Percentiles rank a stretch among this genome's conserved stretches.
Conservation (phyloP, 2,329 filamentous ascomycete species). For the Fusarium citri region DNA sequence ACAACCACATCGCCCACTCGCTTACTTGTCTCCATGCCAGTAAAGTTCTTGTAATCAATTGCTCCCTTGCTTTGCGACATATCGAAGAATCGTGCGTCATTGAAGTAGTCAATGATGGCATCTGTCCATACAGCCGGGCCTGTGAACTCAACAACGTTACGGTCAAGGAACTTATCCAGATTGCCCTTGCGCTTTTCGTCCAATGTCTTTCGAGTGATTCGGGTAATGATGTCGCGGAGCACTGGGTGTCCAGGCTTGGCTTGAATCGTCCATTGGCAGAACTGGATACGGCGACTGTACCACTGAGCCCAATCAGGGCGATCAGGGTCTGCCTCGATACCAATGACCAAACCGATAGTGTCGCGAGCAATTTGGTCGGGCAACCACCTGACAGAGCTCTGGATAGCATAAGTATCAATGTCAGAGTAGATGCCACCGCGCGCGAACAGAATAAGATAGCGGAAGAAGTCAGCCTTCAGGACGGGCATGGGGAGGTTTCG, state of each 20-base stretch:
- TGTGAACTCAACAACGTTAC: conserved; percentile 91
- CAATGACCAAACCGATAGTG: conserved; percentile 86
- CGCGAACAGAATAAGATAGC: conserved; percentile 75
- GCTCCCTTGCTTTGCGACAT: conserved; percentile 76
- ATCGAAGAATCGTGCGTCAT: conserved; percentile 89
- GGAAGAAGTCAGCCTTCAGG: conserved; percentile 83
- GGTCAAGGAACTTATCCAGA: conserved; percentile 70
- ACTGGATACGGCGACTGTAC: conserved; percentile 97
- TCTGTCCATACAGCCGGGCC: conserved; percentile 97
- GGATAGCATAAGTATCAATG: conserved; percentile 90
- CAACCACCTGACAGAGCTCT: conserved; percentile 88
- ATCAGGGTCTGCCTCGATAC: conserved; percentile 96
- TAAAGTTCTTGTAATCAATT: conserved; percentile 90
- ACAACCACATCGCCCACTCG: conserved; percentile 94
- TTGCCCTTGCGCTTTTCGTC: conserved; percentile 75
- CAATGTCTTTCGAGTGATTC: conserved; percentile 86
- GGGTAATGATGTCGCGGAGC: conserved; percentile 85
- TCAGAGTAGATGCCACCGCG: conserved; percentile 81
- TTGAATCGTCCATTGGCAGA: conserved; percentile 99
- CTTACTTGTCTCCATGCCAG: conserved; percentile 83
- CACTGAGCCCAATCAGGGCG: conserved; percentile 91
- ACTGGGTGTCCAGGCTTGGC: conserved; percentile 94
- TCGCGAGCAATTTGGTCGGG: conserved; percentile 80
- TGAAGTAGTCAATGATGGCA: conserved; percentile 90
- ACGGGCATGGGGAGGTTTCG: conserved; percentile 77